These are phyloP conservation scores for Solanum sejunctum DNA, from an alignment of 257 asterid species.

Conservation along the genomic window DNA sequence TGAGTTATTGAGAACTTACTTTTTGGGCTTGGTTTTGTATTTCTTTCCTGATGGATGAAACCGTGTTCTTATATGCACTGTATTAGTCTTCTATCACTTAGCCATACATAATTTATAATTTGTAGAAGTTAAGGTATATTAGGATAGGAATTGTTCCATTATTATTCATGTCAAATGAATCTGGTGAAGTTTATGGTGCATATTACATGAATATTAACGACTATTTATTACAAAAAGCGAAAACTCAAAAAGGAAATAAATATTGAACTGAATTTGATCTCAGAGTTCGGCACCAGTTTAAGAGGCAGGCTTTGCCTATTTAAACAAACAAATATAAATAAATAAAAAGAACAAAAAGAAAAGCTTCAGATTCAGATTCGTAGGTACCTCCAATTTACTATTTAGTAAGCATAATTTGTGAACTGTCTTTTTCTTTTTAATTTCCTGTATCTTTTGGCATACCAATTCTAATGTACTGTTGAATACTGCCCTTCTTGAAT, in stretches of 20 bases:
- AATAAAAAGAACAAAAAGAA: not conserved
- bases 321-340: not conserved
- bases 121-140: not conserved
- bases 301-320: not conserved
- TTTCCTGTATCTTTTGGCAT: not conserved
- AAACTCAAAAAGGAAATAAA: not conserved
- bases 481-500: not conserved
- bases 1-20: slow-evolving; percentile 26
- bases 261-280: not conserved
- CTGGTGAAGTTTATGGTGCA: not conserved
- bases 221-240: not conserved
- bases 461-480: not conserved
- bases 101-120: not conserved
- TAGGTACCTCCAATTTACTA: not conserved
- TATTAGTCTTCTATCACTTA: not conserved
- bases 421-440: not conserved
- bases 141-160: not conserved
- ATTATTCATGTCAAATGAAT: not conserved
- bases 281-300: not conserved
- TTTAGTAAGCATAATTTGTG: not conserved
- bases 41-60: not conserved
- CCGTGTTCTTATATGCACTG: not conserved
- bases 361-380: not conserved
- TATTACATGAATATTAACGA: not conserved
- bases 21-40: not conserved